A percentile compares a stretch with the other conserved stretches of the same genome.
phyloP scores from a whole-genome alignment of 768 basidiomycete genomes.

The Lentinula sp. region DNA sequence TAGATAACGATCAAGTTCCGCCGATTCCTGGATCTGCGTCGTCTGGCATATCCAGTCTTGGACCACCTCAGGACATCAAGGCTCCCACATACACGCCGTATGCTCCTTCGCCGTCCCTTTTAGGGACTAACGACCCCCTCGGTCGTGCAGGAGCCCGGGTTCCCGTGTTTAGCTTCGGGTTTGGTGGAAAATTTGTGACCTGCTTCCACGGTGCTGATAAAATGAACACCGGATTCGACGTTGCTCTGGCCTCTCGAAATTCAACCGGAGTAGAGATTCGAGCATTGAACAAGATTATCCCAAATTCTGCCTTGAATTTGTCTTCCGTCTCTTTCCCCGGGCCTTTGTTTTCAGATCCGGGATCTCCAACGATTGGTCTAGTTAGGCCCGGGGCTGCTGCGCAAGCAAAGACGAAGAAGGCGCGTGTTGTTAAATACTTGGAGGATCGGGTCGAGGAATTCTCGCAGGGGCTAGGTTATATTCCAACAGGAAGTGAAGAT shows the following conservation, averaged over 20 bases:
- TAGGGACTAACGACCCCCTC: slow-evolving; percentile 79
- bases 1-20: slow-evolving; percentile 9
- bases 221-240: slow-evolving; percentile 70
- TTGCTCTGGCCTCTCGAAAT: slow-evolving; percentile 66
- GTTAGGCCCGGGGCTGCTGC: slow-evolving; percentile 62
- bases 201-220: slow-evolving; percentile 76
- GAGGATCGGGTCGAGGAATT: slow-evolving; percentile 72
- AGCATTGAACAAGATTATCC: slow-evolving; percentile 60
- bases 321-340: slow-evolving; percentile 71
- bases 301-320: slow-evolving; percentile 54
- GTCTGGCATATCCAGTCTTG: slow-evolving; percentile 9
- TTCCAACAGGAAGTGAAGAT: slow-evolving; percentile 44
- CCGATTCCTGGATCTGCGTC: slow-evolving; percentile 5
- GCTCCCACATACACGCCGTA: slow-evolving; percentile 48
- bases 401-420: slow-evolving; percentile 80
- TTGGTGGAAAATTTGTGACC: slow-evolving; percentile 86
- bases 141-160: slow-evolving; percentile 66
- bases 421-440: slow-evolving; percentile 71
- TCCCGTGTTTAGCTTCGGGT: slow-evolving; percentile 86
- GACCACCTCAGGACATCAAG: slow-evolving; percentile 28
- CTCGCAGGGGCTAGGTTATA: slow-evolving; percentile 68
- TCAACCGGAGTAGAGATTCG: slow-evolving; percentile 68
- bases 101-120: slow-evolving; percentile 78
- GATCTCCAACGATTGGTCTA: slow-evolving; percentile 54
- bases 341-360: slow-evolving; percentile 77